These are phyloP conservation scores for Puccinia polysora DNA, from an alignment of 1,284 basidiomycete genomes.

Conservation along the genomic window DNA sequence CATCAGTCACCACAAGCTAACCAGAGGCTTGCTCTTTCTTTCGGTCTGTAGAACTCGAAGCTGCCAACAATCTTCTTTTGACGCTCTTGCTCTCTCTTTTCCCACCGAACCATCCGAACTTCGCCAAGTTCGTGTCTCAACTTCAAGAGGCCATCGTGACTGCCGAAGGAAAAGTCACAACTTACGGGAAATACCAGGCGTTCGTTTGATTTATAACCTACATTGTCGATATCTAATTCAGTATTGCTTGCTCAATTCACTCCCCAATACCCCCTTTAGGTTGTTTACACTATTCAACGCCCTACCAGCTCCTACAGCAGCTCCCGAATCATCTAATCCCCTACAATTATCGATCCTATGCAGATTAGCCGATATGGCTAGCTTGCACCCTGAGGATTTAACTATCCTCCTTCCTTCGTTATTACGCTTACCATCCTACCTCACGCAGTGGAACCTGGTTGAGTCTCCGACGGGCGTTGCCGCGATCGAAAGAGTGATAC, in stretches of 20 bases:
- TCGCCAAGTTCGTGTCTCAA: slow-evolving; percentile 11
- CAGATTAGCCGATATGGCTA: slow-evolving; percentile 23
- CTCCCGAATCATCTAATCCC: background rate
- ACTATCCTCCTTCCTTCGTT: slow-evolving; percentile 32
- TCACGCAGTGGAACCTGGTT: slow-evolving; percentile 25
- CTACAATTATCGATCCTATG: slow-evolving; percentile 31
- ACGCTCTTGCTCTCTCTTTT: slow-evolving; percentile 37
- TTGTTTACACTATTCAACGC: slow-evolving; percentile 37
- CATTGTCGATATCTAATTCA: background rate
- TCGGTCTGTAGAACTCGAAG: slow-evolving; percentile 34
- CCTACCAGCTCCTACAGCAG: slow-evolving; percentile 1
- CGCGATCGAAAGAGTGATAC: slow-evolving; percentile 24
- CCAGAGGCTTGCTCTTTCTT: background rate
- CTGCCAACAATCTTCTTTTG: slow-evolving; percentile 33
- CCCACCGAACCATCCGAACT: slow-evolving; percentile 9
- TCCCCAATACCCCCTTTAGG: background rate
- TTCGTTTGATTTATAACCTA: background rate
- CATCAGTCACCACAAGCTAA: background rate
- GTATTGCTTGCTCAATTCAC: too few species aligned
- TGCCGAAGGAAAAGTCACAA: slow-evolving; percentile 37
- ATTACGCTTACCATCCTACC: slow-evolving; percentile 33
- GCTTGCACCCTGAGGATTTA: slow-evolving; percentile 27
- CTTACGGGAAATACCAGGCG: slow-evolving; percentile 42
- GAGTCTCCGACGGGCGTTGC: background rate
- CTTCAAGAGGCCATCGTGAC: slow-evolving; percentile 34